phyloP scores from a whole-genome alignment of 495 filamentous ascomycete genomes.

The Penicilliopsis zonata region DNA sequence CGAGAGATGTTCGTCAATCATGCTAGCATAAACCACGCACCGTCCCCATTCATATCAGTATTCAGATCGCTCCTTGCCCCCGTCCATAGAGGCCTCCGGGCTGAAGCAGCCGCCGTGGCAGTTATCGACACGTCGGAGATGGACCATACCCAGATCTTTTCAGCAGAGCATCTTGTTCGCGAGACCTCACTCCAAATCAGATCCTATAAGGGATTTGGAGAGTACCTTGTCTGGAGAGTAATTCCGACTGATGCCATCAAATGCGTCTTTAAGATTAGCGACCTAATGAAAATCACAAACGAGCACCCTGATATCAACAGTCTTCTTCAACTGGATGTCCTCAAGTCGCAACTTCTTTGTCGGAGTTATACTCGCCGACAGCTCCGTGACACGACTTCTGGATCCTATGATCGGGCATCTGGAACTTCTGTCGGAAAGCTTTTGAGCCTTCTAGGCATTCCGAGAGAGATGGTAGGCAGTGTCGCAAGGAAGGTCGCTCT shows the following conservation, averaged over 20 bases:
- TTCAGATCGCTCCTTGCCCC: conserved; percentile 14
- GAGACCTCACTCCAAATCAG: conserved; percentile 7
- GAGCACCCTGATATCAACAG: conserved; percentile 8
- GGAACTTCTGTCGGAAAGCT: conserved; percentile 9
- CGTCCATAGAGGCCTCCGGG: conserved; percentile 18
- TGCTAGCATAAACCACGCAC: conserved; percentile 6
- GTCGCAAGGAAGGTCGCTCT: no score
- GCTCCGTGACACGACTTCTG: conserved; percentile 1
- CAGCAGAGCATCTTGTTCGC: conserved; percentile 11
- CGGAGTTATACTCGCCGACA: conserved; percentile 2
- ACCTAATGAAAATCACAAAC: conserved; percentile 8
- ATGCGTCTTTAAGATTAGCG: conserved; percentile 11
- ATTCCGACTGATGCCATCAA: conserved; percentile 15
- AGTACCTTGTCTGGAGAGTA: conserved; percentile 23
- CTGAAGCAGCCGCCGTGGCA: conserved; percentile 11
- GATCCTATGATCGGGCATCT: conserved; percentile 5
- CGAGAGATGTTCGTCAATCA: conserved; percentile 13
- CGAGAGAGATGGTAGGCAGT: not conserved
- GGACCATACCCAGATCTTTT: conserved; percentile 9
- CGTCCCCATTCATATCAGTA: conserved; percentile 23
- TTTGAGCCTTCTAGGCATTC: conserved; percentile 5
- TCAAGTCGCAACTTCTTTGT: conserved; percentile 1
- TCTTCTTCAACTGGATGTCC: conserved; percentile 15
- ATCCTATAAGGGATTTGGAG: conserved; percentile 16
- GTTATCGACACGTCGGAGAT: conserved; percentile 22